Percentiles rank a stretch among this genome's conserved stretches.
Conservation (phyloP, 495 filamentous ascomycete genomes). For the Pyrenopolyporus hunteri region DNA sequence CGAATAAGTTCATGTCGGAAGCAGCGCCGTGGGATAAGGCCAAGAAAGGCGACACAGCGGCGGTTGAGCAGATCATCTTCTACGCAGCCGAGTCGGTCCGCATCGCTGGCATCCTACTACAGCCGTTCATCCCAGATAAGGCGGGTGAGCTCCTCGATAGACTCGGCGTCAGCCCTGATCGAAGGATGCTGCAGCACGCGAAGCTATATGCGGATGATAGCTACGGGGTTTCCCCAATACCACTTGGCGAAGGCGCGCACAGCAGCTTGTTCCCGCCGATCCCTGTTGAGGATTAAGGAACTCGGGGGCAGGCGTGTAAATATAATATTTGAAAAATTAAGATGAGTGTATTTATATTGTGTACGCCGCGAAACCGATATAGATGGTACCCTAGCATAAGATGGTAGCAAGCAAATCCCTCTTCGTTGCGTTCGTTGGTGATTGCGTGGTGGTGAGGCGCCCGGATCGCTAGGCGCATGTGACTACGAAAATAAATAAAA, state of each 20-base stretch:
- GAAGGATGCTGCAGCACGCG: constrained; percentile 63
- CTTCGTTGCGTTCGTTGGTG: neutral
- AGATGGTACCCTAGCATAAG: too few species aligned
- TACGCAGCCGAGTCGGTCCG: constrained; percentile 78
- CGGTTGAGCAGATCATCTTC: constrained; percentile 61
- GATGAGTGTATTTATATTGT: too few species aligned
- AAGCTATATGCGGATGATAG: constrained; percentile 62
- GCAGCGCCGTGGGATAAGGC: constrained; percentile 45
- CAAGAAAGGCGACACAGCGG: constrained; percentile 20
- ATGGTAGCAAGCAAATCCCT: neutral
- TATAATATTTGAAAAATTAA: neutral
- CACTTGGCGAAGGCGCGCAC: constrained; percentile 54
- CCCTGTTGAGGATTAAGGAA: constrained; percentile 39
- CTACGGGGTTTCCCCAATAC: constrained; percentile 64
- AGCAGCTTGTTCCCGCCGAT: constrained; percentile 48
- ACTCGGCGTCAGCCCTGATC: constrained; percentile 70
- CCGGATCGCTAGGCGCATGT: neutral
- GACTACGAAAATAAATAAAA: constrained; percentile 6
- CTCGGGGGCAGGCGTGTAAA: neutral
- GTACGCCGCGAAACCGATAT: too few species aligned
- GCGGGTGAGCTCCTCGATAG: constrained; percentile 73
- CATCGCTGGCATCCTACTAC: constrained; percentile 80
- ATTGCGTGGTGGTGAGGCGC: neutral
- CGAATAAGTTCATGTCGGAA: constrained; percentile 70
- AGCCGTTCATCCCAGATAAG: constrained; percentile 91